phyloP scores from a whole-genome alignment of 2,329 filamentous ascomycete species.

The Clonostachys solani region DNA sequence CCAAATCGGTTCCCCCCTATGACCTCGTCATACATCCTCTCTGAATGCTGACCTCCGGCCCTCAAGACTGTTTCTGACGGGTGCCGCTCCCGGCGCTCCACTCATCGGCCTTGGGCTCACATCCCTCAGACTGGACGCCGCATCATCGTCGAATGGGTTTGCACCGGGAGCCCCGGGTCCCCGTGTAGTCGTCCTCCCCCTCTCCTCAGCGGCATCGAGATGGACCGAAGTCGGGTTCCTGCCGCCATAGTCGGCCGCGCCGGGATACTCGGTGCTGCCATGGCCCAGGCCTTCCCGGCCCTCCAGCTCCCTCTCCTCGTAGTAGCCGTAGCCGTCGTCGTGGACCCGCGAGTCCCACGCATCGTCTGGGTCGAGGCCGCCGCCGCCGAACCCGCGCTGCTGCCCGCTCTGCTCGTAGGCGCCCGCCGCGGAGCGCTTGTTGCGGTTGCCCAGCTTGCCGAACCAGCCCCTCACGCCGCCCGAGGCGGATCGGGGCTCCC shows the following conservation, averaged over 20 bases:
- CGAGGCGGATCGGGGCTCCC: conserved; percentile 48
- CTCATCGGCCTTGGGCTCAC: conserved; percentile 74
- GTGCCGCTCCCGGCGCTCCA: conserved; percentile 19
- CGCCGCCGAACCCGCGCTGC: conserved; percentile 52
- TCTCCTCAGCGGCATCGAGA: conserved; percentile 21
- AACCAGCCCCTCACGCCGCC: conserved; percentile 69
- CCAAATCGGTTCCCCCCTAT: too few species aligned
- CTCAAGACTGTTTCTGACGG: conserved; percentile 24
- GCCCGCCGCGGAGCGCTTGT: conserved; percentile 62
- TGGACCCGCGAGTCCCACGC: conserved; percentile 82
- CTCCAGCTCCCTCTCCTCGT: conserved; percentile 75
- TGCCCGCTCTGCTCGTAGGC: conserved; percentile 63
- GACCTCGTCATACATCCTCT: conserved; percentile 54
- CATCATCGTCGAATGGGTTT: conserved; percentile 72
- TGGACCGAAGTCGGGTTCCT: conserved; percentile 35
- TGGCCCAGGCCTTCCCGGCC: conserved; percentile 19
- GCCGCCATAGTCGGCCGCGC: conserved; percentile 42
- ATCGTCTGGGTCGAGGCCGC: conserved; percentile 74
- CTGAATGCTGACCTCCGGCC: conserved; percentile 59
- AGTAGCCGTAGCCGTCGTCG: conserved; percentile 58
- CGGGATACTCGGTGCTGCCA: conserved; percentile 16
- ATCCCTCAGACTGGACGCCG: conserved; percentile 61
- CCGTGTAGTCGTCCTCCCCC: conserved; percentile 24
- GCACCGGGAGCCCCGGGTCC: conserved; percentile 30
- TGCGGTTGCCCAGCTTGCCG: conserved; percentile 61